Conservation (phyloP, 1,284 basidiomycete species). For the Pyrrhoderma noxium region DNA sequence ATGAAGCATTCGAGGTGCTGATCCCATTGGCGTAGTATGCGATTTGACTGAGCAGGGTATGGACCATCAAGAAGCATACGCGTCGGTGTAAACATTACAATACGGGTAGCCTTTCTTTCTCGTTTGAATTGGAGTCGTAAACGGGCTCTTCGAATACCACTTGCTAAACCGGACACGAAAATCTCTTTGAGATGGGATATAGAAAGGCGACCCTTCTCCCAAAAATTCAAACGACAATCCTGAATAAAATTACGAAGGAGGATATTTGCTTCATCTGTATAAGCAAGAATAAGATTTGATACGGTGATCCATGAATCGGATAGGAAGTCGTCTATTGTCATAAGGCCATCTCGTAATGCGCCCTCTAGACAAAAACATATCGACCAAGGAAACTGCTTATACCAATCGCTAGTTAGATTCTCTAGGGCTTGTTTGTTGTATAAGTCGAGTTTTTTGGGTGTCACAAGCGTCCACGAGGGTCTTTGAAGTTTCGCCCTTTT, state of each 20-base stretch:
- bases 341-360: conserved; percentile 48
- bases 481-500: conserved; percentile 40
- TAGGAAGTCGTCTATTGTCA: conserved; percentile 49
- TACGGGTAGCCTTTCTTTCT: conserved; percentile 40
- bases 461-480: conserved; percentile 34
- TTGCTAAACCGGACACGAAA: conserved; percentile 31
- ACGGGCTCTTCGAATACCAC: not conserved
- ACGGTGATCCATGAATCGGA: conserved; percentile 34
- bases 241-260: conserved; percentile 43
- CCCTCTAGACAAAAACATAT: conserved; percentile 67
- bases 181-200: conserved; percentile 21
- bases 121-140: conserved; percentile 18
- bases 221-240: conserved; percentile 24
- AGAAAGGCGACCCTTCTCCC: not conserved
- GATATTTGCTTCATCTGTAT: conserved; percentile 32
- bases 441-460: conserved; percentile 45
- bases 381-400: conserved; percentile 38
- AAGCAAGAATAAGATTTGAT: conserved; percentile 35
- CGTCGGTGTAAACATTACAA: conserved; percentile 66
- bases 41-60: conserved; percentile 58
- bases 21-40: conserved; percentile 51
- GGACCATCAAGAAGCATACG: conserved; percentile 68
- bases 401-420: conserved; percentile 31
- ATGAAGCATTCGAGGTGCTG: conserved; percentile 58
- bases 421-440: conserved; percentile 38